Conservation (phyloP, 108 stramenopile genomes). For the Nitzschia inconspicua region DNA sequence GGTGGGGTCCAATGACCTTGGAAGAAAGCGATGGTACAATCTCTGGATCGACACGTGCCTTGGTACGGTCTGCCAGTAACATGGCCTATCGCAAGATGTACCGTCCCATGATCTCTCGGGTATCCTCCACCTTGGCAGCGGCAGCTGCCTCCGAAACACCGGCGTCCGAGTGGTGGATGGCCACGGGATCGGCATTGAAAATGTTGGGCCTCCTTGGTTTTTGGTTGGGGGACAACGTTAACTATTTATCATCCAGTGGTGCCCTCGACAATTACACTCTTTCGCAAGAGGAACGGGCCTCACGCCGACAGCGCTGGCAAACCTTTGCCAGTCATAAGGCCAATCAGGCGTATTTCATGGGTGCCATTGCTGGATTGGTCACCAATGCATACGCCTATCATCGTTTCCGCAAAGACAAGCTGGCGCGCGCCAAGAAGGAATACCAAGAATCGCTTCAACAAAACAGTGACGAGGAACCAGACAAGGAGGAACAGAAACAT, state of each 20-base stretch:
- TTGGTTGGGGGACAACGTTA: conserved; percentile 76
- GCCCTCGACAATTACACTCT: conserved; percentile 46
- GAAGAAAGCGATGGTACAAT: background rate
- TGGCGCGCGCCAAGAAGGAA: conserved; percentile 17
- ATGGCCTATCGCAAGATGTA: conserved; percentile 30
- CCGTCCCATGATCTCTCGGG: conserved; percentile 26
- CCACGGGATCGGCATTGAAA: conserved; percentile 55
- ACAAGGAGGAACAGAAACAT: conserved; percentile 13
- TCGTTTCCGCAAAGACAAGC: conserved; percentile 22
- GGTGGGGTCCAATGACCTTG: conserved; percentile 29
- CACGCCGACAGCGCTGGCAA: conserved; percentile 14
- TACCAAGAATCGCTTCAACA: conserved; percentile 5
- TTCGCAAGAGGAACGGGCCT: conserved; percentile 11
- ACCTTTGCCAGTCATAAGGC: conserved; percentile 38
- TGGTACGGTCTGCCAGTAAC: conserved; percentile 8
- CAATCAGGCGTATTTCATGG: conserved; percentile 70
- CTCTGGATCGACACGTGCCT: background rate
- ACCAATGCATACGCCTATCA: conserved; percentile 38
- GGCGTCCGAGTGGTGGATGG: conserved; percentile 42
- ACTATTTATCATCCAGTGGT: conserved; percentile 55
- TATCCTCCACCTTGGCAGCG: conserved; percentile 15
- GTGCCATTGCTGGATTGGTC: conserved; percentile 52
- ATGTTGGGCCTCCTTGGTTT: conserved; percentile 68
- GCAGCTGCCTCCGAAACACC: background rate
- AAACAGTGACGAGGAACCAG: background rate